Base-by-base conservation (phyloP, 768 basidiomycete genomes). In the Neoboletus magnificus region DNA sequence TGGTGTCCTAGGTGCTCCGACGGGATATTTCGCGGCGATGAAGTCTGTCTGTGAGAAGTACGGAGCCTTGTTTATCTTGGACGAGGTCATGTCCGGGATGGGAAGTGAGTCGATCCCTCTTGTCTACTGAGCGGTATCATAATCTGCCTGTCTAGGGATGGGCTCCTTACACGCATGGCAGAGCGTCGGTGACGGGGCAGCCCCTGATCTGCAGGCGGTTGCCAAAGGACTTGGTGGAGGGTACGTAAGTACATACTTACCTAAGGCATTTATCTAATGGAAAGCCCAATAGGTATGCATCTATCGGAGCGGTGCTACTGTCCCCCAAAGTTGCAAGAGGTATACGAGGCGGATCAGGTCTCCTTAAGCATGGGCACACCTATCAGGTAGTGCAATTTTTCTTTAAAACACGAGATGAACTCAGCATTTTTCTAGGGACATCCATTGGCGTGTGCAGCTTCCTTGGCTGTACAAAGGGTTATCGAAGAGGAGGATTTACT, bases 1-100 rank as follows among this genome's bases (percentile, higher is more conserved):
- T 3, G 93, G 92, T 27, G 85, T 81, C 33, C 77, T 92, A 1
- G 70, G 85, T 35, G 83, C 90, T 6, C 91, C 91, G 0, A 87
- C 86, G 60, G 92, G 92, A 2, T 94, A 94, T 68, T 88, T 94
- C 65, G 82, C 82, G 69, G 88, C 88, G 9, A 89, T 92, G 84
- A 90, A 87, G 62, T 84, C 85, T 12, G 87, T 91, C 20, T 91
- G 89, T 61, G 81, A 87, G 37, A 91, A 87, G 70, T 86, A 79
- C 61, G 87, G 78, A 39, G 77, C 66, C 40, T 71, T 96, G 18
- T 86, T 93, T 69, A 91, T 94, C 40, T 79, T 93, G 35, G 93
- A 96, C 64, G 93, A 95, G 72, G 89, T 93, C 44, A 93, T 95
- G 92, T 84, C 86, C 66, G 91, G 91, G 42, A 92, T 93, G 87